Percentiles rank a stretch among this genome's conserved stretches.
phyloP scores from a whole-genome alignment of 139 green algal species.

The Chlorella vulgaris region DNA sequence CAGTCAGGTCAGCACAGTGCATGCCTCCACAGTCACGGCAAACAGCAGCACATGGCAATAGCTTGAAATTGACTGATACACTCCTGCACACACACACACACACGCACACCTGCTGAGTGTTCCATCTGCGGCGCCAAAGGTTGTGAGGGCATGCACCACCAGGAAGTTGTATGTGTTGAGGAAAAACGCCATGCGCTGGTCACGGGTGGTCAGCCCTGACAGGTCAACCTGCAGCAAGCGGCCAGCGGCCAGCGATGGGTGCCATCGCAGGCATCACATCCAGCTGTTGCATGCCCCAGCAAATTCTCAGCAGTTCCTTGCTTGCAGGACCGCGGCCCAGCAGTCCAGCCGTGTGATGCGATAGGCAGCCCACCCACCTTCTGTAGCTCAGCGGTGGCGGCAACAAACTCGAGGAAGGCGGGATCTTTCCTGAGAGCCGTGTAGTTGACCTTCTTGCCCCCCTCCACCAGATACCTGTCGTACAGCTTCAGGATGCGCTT shows the following conservation, averaged over 20 bases:
- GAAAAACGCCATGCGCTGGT: conserved; percentile 83
- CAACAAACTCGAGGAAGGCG: conserved; percentile 67
- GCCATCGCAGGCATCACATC: too few species aligned
- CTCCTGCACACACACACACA: too few species aligned
- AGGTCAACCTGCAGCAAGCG: conserved; percentile 64
- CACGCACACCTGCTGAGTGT: conserved; percentile 12
- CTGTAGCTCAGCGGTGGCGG: conserved; percentile 78
- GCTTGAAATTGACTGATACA: too few species aligned
- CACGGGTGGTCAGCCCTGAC: conserved; percentile 43
- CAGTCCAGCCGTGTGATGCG: too few species aligned
- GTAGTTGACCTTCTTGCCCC: conserved; percentile 78
- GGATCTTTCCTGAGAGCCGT: conserved; percentile 58
- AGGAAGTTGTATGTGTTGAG: conserved; percentile 96
- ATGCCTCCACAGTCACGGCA: too few species aligned
- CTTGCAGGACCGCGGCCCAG: too few species aligned
- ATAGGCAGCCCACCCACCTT: too few species aligned
- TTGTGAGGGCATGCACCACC: conserved; percentile 81
- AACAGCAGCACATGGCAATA: too few species aligned
- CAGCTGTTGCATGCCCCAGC: too few species aligned
- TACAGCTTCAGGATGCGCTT: conserved; percentile 77
- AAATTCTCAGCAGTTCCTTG: too few species aligned
- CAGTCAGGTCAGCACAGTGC: too few species aligned
- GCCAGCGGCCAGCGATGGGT: too few species aligned
- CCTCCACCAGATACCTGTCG: conserved; percentile 66
- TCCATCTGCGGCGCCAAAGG: conserved; percentile 20